phyloP scores from a whole-genome alignment of 116 monocot species.

The Zostera marina region DNA sequence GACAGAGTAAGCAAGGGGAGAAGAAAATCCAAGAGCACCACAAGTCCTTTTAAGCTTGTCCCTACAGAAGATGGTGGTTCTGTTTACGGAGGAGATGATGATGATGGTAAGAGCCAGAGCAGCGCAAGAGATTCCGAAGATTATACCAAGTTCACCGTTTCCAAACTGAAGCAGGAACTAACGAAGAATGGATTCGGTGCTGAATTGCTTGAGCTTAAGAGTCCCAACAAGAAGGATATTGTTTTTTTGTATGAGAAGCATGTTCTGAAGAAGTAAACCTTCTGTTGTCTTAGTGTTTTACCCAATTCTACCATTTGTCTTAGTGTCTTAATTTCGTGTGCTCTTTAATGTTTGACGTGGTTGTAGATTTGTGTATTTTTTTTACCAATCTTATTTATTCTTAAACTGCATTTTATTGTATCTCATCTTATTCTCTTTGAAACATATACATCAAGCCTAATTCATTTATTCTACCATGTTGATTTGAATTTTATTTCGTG shows the following conservation, averaged over 20 bases:
- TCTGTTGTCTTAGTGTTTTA: neutral
- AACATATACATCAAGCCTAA: too few species aligned
- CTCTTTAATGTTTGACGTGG: neutral
- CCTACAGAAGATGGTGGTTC: slow-evolving; percentile 64
- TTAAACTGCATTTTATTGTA: neutral
- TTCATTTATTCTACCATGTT: too few species aligned
- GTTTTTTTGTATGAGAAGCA: slow-evolving; percentile 58
- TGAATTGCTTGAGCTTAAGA: slow-evolving; percentile 63
- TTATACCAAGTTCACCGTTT: slow-evolving; percentile 50
- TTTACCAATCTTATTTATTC: neutral
- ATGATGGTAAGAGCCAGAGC: slow-evolving; percentile 16
- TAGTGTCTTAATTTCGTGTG: neutral
- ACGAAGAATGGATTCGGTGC: slow-evolving; percentile 69
- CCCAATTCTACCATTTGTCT: neutral
- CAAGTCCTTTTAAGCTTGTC: slow-evolving; percentile 27
- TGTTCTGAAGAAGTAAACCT: slow-evolving; percentile 31
- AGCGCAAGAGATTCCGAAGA: slow-evolving; percentile 25
- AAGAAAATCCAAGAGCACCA: slow-evolving; percentile 47
- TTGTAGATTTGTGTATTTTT: neutral
- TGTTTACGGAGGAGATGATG: slow-evolving; percentile 42
- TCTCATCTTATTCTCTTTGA: neutral
- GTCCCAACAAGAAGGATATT: slow-evolving; percentile 71
- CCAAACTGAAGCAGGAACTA: slow-evolving; percentile 75
- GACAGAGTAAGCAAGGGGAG: slow-evolving; percentile 25
- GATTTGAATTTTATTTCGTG: too few species aligned